Percentiles rank a stretch among this genome's conserved stretches.
These are phyloP conservation scores for Colletotrichum sp. DNA, from an alignment of 2,329 filamentous ascomycete genomes.

Conservation along the genomic window DNA sequence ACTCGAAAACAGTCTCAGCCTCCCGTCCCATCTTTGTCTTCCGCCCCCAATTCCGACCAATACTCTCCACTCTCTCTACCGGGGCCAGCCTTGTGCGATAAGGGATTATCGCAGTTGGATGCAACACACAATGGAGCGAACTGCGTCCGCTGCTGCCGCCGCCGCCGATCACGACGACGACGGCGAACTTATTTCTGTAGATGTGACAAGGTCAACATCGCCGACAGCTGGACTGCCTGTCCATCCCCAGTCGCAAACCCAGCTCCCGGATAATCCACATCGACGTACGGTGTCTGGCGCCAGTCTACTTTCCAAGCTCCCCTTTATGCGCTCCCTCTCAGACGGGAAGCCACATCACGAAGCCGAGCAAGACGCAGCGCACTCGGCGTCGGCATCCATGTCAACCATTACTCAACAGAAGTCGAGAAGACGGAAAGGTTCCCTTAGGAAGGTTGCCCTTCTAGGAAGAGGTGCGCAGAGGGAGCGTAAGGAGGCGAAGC, in stretches of 20 bases:
- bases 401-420: slow-evolving; percentile 43
- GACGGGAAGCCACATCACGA: slow-evolving; percentile 31
- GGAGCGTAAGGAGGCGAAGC: slow-evolving; percentile 59
- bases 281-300: slow-evolving; percentile 61
- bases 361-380: slow-evolving; percentile 36
- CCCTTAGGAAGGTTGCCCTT: slow-evolving; percentile 84
- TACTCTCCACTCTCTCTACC: background rate
- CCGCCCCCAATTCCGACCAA: background rate
- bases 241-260: background rate
- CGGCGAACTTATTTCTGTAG: background rate
- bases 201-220: background rate
- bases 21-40: background rate
- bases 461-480: slow-evolving; percentile 75
- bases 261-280: slow-evolving; percentile 11
- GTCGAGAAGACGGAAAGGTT: slow-evolving; percentile 77
- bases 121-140: slow-evolving; percentile 2
- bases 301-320: slow-evolving; percentile 71
- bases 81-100: background rate
- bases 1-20: background rate
- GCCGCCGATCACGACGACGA: background rate
- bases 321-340: slow-evolving; percentile 63
- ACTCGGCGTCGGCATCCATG: slow-evolving; percentile 28
- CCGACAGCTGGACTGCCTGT: background rate
- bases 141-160: background rate
- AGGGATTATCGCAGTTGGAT: slow-evolving; percentile 8